A percentile compares a stretch with the other conserved stretches of the same genome.
These are phyloP conservation scores for Skeletonema grethae DNA, from an alignment of 108 stramenopile genomes.

Conservation along the genomic window DNA sequence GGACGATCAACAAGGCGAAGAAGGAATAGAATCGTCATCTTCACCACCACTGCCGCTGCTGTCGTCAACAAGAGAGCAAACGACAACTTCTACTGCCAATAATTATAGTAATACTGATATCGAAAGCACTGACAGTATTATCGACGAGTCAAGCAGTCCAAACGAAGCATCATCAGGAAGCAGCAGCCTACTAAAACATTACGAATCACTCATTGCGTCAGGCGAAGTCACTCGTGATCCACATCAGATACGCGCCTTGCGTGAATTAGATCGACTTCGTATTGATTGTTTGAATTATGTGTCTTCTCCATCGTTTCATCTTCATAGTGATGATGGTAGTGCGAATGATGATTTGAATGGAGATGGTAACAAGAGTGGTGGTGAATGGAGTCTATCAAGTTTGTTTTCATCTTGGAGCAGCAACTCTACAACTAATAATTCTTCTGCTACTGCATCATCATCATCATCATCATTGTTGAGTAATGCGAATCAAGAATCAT, in stretches of 20 bases:
- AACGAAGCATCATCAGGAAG: not conserved
- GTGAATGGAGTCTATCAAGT: constrained; percentile 1
- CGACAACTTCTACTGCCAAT: not conserved
- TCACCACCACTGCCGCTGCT: not conserved
- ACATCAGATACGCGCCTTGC: constrained; percentile 65
- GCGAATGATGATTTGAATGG: not conserved
- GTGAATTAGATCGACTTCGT: constrained; percentile 71
- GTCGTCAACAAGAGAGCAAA: not conserved
- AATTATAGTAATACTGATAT: not conserved
- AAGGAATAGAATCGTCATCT: not conserved
- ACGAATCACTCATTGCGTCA: constrained; percentile 43
- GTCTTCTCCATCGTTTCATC: constrained; percentile 2
- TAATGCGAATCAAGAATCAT: not conserved
- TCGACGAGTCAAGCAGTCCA: no score
- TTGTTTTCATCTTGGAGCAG: not conserved
- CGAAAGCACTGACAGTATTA: not conserved
- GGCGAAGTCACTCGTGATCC: constrained; percentile 54
- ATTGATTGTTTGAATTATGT: constrained; percentile 39
- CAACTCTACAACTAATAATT: not conserved
- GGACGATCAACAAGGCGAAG: no score
- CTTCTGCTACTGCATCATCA: not conserved
- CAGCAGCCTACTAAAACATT: constrained; percentile 16
- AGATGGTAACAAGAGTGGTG: not conserved
- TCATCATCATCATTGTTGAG: not conserved
- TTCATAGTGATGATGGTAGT: constrained; percentile 7